Evolutionary conservation across 768 basidiomycete genomes (phyloP), one percentile per base, ranked within the genome.

Genomic region (Phallus indusiatus): DNA sequence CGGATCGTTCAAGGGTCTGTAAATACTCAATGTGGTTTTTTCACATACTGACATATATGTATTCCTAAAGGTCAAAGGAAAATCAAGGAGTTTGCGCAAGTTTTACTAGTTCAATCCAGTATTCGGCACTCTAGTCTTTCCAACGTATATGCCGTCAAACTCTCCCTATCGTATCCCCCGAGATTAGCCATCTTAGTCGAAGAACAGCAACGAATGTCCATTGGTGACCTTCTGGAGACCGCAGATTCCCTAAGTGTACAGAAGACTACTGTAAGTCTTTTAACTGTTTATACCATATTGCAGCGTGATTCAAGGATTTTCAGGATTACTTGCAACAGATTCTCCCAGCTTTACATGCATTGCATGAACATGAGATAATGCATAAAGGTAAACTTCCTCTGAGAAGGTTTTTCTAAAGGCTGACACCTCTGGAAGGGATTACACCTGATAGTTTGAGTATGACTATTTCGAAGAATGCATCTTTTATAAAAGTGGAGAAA

Each of bases 271-370:
- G 88, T 90, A 63, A 55, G 81, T 63, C 6, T 10, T 2, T 20
- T 42, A 51, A 51, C 4, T 14, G 4, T 22, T 22, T 22, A 51
- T 12, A 14, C 37, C 20, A 28, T 2, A 28, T 28, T 28, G 28
- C 21, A 16, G 16, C 46, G 55, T 60, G 46, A 18, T 12, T 21
- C 34, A 53, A 3, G n/a, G n/a, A 34, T 17, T n/a, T 60, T 42
- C 60, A 90, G 86, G 89, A 88, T 59, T 92, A 90, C 64, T 74
- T 90, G 1, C 74, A 73, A 0, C 90, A 93, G 67, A 82, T 90
- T 37, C 71, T 92, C 1, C 78, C 81, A 1, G 90, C 81, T 0
- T 69, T 92, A 54, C 83, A 85, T 59, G 80, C 80, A 0, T 67
- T 91, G 1, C 89, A 91, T 66, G 74, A 80, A 0, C 73, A 70